Percentiles rank a stretch among this genome's conserved stretches.
phyloP scores from a whole-genome alignment of 31 red algal genomes.

The Porphyra umbilicalis region DNA sequence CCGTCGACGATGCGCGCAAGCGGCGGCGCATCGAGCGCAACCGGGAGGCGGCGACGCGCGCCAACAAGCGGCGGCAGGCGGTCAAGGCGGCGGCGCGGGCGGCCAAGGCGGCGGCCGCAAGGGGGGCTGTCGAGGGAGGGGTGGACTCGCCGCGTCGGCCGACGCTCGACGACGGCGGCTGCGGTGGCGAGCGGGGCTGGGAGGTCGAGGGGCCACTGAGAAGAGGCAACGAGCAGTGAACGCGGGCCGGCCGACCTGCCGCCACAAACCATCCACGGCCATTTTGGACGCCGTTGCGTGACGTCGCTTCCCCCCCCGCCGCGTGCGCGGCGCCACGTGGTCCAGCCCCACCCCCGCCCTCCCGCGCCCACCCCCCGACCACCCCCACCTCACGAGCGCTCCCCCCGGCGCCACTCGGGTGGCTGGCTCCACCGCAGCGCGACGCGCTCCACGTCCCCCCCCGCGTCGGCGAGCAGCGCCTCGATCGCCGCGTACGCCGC shows the following conservation, averaged over 20 bases:
- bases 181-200: not conserved
- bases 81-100: not conserved
- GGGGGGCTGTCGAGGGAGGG: not conserved
- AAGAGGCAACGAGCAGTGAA: no score
- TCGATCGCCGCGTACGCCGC: conserved; percentile 23
- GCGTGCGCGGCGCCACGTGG: not conserved
- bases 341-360: not conserved
- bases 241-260: no score
- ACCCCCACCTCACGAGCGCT: not conserved
- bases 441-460: not conserved
- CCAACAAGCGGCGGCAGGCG: not conserved
- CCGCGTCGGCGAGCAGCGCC: conserved; percentile 13
- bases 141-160: no score
- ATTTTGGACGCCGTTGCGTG: no score
- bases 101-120: not conserved
- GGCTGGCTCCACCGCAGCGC: not conserved
- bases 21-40: not conserved
- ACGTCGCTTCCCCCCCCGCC: no score
- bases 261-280: no score
- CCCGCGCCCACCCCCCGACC: no score
- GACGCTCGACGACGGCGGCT: no score
- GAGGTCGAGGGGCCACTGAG: not conserved
- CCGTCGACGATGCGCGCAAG: not conserved
- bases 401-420: not conserved
- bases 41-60: not conserved